Conservation (phyloP, 1,139 yeast species). For the Hansenula lynferdii region DNA sequence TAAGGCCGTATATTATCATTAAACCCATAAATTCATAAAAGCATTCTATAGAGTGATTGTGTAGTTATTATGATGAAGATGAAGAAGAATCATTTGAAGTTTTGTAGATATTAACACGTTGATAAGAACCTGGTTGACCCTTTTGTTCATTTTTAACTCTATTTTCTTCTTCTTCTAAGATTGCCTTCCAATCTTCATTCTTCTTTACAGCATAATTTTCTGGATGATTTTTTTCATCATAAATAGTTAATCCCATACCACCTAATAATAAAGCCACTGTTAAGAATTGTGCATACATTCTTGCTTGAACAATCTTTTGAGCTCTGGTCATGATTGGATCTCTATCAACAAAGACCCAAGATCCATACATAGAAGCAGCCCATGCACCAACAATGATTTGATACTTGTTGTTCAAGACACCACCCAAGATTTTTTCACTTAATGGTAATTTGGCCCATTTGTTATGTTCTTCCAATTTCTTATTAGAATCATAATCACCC, state of each 20-base stretch:
- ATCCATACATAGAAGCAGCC: slow-evolving; percentile 84
- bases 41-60: neutral
- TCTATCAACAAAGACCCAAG: slow-evolving; percentile 71
- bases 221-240: slow-evolving; percentile 49
- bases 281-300: slow-evolving; percentile 90
- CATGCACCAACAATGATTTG: slow-evolving; percentile 73
- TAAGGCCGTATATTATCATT: too few species aligned
- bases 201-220: slow-evolving; percentile 33
- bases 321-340: slow-evolving; percentile 75
- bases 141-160: slow-evolving; percentile 9
- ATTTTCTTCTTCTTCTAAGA: slow-evolving; percentile 32
- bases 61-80: neutral
- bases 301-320: slow-evolving; percentile 88
- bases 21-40: slow-evolving; percentile 1
- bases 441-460: slow-evolving; percentile 46
- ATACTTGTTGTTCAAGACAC: slow-evolving; percentile 59
- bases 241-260: slow-evolving; percentile 57
- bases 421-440: slow-evolving; percentile 40
- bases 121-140: slow-evolving; percentile 3
- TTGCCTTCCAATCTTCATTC: slow-evolving; percentile 38
- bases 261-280: slow-evolving; percentile 62
- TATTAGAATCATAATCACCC: slow-evolving; percentile 29
- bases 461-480: slow-evolving; percentile 41
- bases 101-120: slow-evolving; percentile 22
- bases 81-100: neutral